Percentiles rank a stretch among this genome's conserved stretches.
phyloP scores from a whole-genome alignment of 2,329 filamentous ascomycete genomes.

The Purpureocillium lavendulum region DNA sequence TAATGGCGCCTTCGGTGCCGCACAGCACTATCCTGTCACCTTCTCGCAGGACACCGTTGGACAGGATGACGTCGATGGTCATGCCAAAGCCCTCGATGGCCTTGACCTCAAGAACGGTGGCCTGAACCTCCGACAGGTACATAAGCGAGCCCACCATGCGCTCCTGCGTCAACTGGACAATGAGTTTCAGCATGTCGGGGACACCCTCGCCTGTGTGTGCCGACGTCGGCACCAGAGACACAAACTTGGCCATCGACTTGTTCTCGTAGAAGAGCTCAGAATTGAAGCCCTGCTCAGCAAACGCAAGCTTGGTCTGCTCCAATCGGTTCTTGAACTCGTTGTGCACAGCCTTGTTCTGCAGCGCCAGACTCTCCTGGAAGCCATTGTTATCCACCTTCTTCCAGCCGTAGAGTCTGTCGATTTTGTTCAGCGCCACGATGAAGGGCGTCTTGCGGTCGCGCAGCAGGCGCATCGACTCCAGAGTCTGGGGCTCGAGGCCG shows the following conservation, averaged over 20 bases:
- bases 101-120: conserved; percentile 97
- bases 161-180: conserved; percentile 87
- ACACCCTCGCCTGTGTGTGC: conserved; percentile 99
- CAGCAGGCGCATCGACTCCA: conserved; percentile 93
- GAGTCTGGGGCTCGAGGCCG: conserved; percentile 91
- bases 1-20: conserved; percentile 92
- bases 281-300: conserved; percentile 96
- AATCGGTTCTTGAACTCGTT: conserved; percentile 90
- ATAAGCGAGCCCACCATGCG: conserved; percentile 95
- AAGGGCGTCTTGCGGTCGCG: conserved; percentile 94
- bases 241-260: conserved; percentile 89
- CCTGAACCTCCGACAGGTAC: conserved; percentile 97
- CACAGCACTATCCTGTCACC: conserved; percentile 93
- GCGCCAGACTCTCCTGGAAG: conserved; percentile 81
- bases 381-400: conserved; percentile 98
- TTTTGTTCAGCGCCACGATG: conserved; percentile 98
- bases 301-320: conserved; percentile 84
- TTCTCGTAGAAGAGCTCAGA: conserved; percentile 95
- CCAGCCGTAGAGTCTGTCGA: conserved; percentile 98
- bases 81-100: conserved; percentile 98
- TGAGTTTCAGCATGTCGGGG: conserved; percentile 95
- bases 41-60: conserved; percentile 89
- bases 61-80: conserved; percentile 94
- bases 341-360: conserved; percentile 89
- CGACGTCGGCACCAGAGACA: conserved; percentile 95